Base-by-base conservation (phyloP, 2,329 filamentous ascomycete genomes). In the Diplodia scrobiculata region DNA sequence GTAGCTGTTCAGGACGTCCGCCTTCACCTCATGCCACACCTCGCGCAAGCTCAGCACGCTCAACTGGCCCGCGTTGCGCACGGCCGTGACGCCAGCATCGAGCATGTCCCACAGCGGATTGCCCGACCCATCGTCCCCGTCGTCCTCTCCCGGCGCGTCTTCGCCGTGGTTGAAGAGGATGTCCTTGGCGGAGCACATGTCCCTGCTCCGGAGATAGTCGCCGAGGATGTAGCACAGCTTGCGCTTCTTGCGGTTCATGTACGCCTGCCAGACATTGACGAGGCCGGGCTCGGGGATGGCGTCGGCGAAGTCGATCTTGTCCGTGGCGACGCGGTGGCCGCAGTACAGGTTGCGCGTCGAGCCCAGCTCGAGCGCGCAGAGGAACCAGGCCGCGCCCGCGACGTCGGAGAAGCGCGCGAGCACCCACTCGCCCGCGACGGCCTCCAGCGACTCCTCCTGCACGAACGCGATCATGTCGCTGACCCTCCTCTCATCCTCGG, bases 241-340 rank as follows among this genome's bases (percentile, higher is more conserved):
- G 17, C 52, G 52, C 32, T 54, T 54, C 52, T 54, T 54, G 52
- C 52, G 52, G 9, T 36, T 6, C 52, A 54, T 54, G 52, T 54
- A 54, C 2, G 29, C 32, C 52, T 38, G 32, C 52, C 52, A 54
- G 17, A 54, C 52, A 6, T 54, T 54, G 13, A 54, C 2, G 13
- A 54, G 29, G 5, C 52, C 52, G 1, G 52, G 52, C 52, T 54
- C 52, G 9, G 52, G 52, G 17, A 54, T 54, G n/a, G 52, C 52
- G 11, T 54, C 52, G 32, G 6, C n/a, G 32, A 54, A 54, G n/a
- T 54, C 52, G 52, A 54, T 38, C 6, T n/a, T n/a, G n/a, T 54
- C 52, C n/a, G 52, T 54, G 9, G 52, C 9, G 52, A 54, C 34
- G 27, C 52, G 52, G 32, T 54, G 52, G 9, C 52, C 52, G 52